Evolutionary conservation across 75 land plant genomes (phyloP).

Genomic region (Cryptomeria japonica): DNA sequence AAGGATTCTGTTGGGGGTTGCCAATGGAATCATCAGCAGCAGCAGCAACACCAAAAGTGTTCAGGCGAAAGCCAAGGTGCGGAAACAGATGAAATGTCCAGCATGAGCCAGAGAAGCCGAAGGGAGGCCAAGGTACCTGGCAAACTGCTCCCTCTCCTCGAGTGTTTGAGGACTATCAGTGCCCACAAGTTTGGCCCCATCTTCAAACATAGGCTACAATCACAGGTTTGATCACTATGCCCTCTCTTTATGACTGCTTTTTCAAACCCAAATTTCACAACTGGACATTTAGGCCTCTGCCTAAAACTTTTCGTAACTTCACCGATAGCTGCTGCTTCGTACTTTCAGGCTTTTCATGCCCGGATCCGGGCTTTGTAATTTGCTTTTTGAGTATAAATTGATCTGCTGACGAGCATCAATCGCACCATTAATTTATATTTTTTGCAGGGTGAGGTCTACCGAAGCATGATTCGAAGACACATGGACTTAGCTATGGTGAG

Average conservation of each 20-base stretch:
- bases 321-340: background rate
- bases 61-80: constrained; percentile 33
- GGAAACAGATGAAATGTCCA: constrained; percentile 53
- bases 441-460: constrained; percentile 42
- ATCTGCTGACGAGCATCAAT: background rate
- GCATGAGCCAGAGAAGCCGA: constrained; percentile 23
- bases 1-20: constrained; percentile 3
- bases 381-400: constrained; percentile 2
- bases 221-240: constrained; percentile 33
- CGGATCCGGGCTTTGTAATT: background rate
- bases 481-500: constrained; percentile 60
- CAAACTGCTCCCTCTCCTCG: constrained; percentile 42
- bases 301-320: background rate
- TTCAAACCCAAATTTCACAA: background rate
- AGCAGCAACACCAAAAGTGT: background rate
- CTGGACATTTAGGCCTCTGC: background rate
- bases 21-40: constrained; percentile 2
- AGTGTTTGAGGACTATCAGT: constrained; percentile 47
- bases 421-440: background rate
- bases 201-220: constrained; percentile 65
- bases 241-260: background rate
- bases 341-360: background rate
- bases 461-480: constrained; percentile 57
- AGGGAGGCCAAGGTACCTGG: constrained; percentile 34
- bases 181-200: constrained; percentile 43